A percentile compares a stretch with the other conserved stretches of the same genome.
Conservation (phyloP, 2,329 filamentous ascomycete species). For the Fusarium palustre region DNA sequence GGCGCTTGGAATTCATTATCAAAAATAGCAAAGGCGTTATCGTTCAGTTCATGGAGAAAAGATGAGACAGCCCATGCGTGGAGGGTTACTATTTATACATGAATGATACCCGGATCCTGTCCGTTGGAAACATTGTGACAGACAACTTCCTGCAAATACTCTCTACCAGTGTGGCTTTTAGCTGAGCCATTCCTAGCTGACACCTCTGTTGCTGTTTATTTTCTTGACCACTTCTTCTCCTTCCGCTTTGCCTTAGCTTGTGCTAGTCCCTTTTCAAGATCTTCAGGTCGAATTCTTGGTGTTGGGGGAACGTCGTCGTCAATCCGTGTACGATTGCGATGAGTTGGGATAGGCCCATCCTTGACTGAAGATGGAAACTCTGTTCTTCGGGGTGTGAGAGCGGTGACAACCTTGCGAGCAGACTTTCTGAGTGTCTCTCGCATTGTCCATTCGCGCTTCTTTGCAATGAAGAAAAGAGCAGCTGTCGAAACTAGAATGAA, state of each 20-base stretch:
- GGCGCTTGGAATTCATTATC: constrained; percentile 44
- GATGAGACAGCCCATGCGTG: constrained; percentile 41
- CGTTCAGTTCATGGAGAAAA: constrained; percentile 43
- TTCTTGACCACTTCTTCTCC: constrained; percentile 45
- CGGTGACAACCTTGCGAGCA: constrained; percentile 69
- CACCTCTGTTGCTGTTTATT: constrained; percentile 9
- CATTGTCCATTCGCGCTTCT: constrained; percentile 87
- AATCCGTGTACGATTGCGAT: constrained; percentile 58
- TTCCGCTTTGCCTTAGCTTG: constrained; percentile 54
- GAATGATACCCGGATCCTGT: constrained; percentile 49
- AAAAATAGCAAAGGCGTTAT: constrained; percentile 41
- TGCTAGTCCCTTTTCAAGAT: constrained; percentile 69
- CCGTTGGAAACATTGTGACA: constrained; percentile 34
- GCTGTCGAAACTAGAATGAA: constrained; percentile 67
- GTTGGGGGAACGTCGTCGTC: constrained; percentile 70
- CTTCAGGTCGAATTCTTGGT: constrained; percentile 64
- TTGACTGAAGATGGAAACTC: constrained; percentile 72
- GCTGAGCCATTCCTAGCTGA: background rate
- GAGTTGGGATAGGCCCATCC: constrained; percentile 48
- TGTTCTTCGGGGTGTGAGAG: constrained; percentile 70
- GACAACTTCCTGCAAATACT: constrained; percentile 1
- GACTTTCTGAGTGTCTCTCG: constrained; percentile 78
- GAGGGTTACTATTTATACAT: constrained; percentile 47
- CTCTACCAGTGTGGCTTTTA: constrained; percentile 1
- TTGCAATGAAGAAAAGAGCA: constrained; percentile 81